Conservation (phyloP, 768 basidiomycete genomes). For the Lentinus brumalis region DNA sequence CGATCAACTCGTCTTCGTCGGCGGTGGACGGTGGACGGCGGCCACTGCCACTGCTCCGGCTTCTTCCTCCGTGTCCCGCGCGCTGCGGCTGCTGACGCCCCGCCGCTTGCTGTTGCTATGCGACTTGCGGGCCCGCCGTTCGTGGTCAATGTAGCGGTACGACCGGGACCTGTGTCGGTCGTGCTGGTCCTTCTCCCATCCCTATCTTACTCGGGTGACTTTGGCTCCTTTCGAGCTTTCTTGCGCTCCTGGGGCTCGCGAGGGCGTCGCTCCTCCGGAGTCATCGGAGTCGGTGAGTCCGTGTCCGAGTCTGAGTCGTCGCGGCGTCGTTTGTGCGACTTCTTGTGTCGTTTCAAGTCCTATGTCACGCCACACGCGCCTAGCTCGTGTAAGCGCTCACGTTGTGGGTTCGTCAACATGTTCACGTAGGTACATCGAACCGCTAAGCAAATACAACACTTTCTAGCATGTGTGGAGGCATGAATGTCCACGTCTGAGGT, state of each 20-base stretch:
- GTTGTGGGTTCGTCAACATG: no score
- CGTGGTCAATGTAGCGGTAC: conserved; percentile 36
- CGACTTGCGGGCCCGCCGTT: conserved; percentile 32
- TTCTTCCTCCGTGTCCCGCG: conserved; percentile 32
- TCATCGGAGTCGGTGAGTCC: conserved; percentile 43
- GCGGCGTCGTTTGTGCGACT: conserved; percentile 57
- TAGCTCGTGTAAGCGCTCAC: no score
- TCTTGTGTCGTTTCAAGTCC: conserved; percentile 55
- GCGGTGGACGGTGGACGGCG: conserved; percentile 30
- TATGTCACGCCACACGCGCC: no score
- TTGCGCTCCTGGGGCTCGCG: conserved; percentile 64
- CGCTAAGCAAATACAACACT: no score
- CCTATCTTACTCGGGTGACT: conserved; percentile 42
- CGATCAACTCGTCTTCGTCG: conserved; percentile 68
- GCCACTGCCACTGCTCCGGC: conserved; percentile 30
- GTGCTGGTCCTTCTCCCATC: conserved; percentile 21
- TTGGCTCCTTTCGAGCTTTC: conserved; percentile 50
- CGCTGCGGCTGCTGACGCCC: conserved; percentile 29
- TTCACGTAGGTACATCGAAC: no score
- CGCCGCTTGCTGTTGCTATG: conserved; percentile 28
- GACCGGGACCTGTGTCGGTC: conserved; percentile 36
- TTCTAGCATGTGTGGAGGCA: no score
- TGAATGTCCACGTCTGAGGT: no score
- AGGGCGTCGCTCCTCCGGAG: conserved; percentile 58
- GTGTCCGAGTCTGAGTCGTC: conserved; percentile 47